Base-by-base conservation (phyloP, 2,329 filamentous ascomycete genomes). In the Escovopsis sp. region DNA sequence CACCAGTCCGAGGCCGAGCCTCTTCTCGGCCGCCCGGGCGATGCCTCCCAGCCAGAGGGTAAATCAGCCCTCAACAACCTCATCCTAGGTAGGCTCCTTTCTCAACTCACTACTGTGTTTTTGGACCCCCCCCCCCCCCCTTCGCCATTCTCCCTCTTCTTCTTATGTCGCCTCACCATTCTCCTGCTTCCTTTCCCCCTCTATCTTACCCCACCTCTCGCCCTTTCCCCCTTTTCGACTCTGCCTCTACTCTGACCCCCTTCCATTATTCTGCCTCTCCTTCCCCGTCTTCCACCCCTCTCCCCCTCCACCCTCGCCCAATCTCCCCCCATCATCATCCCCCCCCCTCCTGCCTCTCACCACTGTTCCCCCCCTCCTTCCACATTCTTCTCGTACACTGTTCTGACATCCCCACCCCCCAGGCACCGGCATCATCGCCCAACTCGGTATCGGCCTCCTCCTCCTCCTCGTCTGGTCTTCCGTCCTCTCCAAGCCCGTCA, bases 361-460 rank as follows among this genome's bases (percentile, higher is more conserved):
- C n/a, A n/a, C n/a, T n/a, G n/a, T n/a, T n/a, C n/a, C n/a, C n/a
- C n/a, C n/a, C n/a, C n/a, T n/a, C n/a, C n/a, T n/a, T n/a, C n/a
- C n/a, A n/a, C n/a, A n/a, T n/a, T n/a, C n/a, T n/a, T n/a, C n/a
- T n/a, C n/a, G n/a, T n/a, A n/a, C n/a, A n/a, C n/a, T n/a, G n/a
- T n/a, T n/a, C 31, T 33, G 17, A 33, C 31, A 12, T 15, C 13
- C 4, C 11, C 21, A 25, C 27, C 34, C 13, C 13, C 21, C 49
- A 90, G 86, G 85, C 43, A 93, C 86, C 13, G 88, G 75, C 38
- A 68, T 79, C 40, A 58, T 94, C 40, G 82, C 85, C 28, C 86
- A 94, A 58, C 68, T 72, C 30, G 88, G 85, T 37, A 72, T 78
- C 37, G 62, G 84, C 58, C 71, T 94, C 43, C 71, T 94, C 42